These are phyloP conservation scores for Bertia moriformis DNA, from an alignment of 2,329 filamentous ascomycete species.

Conservation along the genomic window DNA sequence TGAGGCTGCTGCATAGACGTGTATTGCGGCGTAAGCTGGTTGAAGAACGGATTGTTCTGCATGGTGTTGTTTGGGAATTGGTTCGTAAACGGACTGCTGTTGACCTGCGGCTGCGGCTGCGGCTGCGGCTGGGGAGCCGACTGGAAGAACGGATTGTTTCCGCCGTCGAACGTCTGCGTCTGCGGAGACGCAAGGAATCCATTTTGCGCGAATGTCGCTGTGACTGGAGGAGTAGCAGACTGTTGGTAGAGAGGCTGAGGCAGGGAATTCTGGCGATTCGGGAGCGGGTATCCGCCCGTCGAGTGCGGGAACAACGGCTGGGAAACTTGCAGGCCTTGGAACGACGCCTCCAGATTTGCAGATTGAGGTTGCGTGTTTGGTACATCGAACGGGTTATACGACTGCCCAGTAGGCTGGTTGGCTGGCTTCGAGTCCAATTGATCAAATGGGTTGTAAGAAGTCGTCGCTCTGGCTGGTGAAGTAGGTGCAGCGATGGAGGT, in stretches of 20 bases:
- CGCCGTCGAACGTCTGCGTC: slow-evolving; percentile 21
- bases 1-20: slow-evolving; percentile 9
- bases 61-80: slow-evolving; percentile 2
- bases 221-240: slow-evolving; percentile 25
- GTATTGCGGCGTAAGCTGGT: slow-evolving; percentile 10
- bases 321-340: slow-evolving; percentile 23
- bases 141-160: slow-evolving; percentile 37
- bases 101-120: slow-evolving; percentile 14
- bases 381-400: slow-evolving; percentile 25
- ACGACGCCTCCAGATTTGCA: slow-evolving; percentile 47
- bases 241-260: slow-evolving; percentile 22
- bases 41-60: slow-evolving; percentile 19
- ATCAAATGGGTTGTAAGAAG: slow-evolving; percentile 57
- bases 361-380: slow-evolving; percentile 29
- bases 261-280: slow-evolving; percentile 23
- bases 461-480: slow-evolving; percentile 7
- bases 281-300: slow-evolving; percentile 20
- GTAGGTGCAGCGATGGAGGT: slow-evolving; percentile 7
- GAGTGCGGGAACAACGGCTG: slow-evolving; percentile 12
- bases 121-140: slow-evolving; percentile 7
- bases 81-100: background rate
- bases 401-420: slow-evolving; percentile 54
- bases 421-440: slow-evolving; percentile 31
- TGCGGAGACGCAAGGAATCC: background rate
- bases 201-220: slow-evolving; percentile 7